Percentiles rank a stretch among this genome's conserved stretches.
These are phyloP conservation scores for Globisporangium okanoganense DNA, from an alignment of 352 stramenopile species.

Conservation along the genomic window DNA sequence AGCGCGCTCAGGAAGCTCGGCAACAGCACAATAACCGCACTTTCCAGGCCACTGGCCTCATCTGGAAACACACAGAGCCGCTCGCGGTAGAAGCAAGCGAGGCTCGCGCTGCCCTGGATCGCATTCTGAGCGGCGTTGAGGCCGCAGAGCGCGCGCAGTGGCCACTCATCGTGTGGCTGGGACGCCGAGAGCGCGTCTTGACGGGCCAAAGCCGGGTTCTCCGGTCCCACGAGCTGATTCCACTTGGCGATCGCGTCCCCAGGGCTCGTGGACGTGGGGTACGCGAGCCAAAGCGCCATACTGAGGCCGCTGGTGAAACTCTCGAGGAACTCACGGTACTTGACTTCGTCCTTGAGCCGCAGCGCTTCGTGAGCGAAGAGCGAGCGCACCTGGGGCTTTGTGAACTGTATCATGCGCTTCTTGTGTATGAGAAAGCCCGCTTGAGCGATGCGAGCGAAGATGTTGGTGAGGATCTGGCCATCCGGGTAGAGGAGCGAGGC, in stretches of 20 bases:
- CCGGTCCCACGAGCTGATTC: constrained; percentile 54
- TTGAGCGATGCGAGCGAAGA: constrained; percentile 38
- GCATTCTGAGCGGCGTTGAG: constrained; percentile 59
- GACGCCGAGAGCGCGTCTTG: constrained; percentile 36
- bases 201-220: constrained; percentile 39
- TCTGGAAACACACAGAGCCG: constrained; percentile 58
- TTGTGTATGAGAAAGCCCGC: constrained; percentile 57
- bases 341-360: constrained; percentile 13
- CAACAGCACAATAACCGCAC: constrained; percentile 35
- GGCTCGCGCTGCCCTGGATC: constrained; percentile 53
- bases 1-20: constrained; percentile 28
- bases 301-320: constrained; percentile 57
- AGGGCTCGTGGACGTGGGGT: constrained; percentile 6
- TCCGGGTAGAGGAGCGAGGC: constrained; percentile 35
- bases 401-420: constrained; percentile 34
- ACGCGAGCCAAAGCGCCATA: constrained; percentile 55
- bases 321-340: constrained; percentile 41
- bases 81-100: constrained; percentile 56
- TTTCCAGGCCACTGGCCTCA: constrained; percentile 17
- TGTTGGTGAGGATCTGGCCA: constrained; percentile 31
- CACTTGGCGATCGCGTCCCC: constrained; percentile 29
- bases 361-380: constrained; percentile 34
- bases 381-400: constrained; percentile 27
- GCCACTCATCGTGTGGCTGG: constrained; percentile 38
- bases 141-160: constrained; percentile 70